A percentile compares a stretch with the other conserved stretches of the same genome.
Evolutionary conservation across 371 early-diverging fungal genomes (phyloP).

Genomic region (Mortierella sp.): DNA sequence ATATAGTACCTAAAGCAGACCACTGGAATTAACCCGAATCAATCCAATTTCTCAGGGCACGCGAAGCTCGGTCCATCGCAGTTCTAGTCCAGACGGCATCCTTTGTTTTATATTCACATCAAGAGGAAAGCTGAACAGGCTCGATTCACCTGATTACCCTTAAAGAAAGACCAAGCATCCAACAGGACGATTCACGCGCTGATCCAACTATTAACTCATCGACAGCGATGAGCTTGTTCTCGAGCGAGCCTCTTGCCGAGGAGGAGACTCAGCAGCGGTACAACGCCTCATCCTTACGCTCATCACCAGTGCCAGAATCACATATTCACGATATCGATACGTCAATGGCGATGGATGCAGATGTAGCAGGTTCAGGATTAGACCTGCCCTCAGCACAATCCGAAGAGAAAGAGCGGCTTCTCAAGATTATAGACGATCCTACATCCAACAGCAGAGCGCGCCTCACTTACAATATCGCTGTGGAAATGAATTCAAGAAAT

Average conservation of each 20-base stretch:
- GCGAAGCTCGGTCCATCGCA: no score
- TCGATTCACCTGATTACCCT: not conserved
- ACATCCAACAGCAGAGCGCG: constrained; percentile 33
- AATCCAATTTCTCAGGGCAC: no score
- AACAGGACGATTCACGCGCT: no score
- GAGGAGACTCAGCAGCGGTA: constrained; percentile 31
- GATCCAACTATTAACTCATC: no score
- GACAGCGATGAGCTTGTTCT: constrained; percentile 45
- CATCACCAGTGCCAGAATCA: constrained; percentile 36
- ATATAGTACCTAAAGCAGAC: no score
- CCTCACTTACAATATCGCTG: constrained; percentile 43
- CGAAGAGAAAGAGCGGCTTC: constrained; percentile 30
- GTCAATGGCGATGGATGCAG: not conserved
- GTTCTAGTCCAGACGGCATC: no score
- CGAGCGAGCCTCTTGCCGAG: constrained; percentile 43
- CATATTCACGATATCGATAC: constrained; percentile 3
- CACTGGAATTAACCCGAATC: no score
- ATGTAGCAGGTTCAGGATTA: not conserved
- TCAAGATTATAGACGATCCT: constrained; percentile 34
- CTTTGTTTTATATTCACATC: not conserved
- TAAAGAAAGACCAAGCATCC: no score
- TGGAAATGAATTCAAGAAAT: constrained; percentile 56
- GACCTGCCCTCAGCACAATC: constrained; percentile 10
- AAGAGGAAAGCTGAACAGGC: not conserved
- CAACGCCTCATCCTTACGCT: constrained; percentile 8